phyloP scores from a whole-genome alignment of 1,284 basidiomycete species.

The Naganishia cerealis region DNA sequence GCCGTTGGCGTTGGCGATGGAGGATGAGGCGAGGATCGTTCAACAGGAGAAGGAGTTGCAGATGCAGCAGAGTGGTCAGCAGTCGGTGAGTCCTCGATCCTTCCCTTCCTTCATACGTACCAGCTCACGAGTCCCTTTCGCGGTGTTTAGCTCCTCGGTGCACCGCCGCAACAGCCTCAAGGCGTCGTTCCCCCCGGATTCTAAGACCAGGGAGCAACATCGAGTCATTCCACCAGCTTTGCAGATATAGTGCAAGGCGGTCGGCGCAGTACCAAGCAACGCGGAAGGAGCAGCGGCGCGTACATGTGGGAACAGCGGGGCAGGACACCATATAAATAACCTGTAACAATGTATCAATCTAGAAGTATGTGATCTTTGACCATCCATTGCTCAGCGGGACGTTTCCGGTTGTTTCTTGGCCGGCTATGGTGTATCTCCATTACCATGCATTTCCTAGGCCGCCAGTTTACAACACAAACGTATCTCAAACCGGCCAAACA shows the following conservation, averaged over 20 bases:
- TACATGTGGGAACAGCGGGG: no score
- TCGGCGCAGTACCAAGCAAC: neutral
- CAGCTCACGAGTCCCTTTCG: neutral
- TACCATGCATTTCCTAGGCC: neutral
- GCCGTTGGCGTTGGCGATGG: slow-evolving; percentile 85
- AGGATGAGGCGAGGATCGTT: slow-evolving; percentile 92
- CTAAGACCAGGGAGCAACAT: slow-evolving; percentile 35
- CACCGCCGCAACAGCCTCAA: slow-evolving; percentile 41
- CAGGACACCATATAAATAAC: no score
- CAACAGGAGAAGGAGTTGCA: slow-evolving; percentile 93
- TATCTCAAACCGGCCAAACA: neutral
- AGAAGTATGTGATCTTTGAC: neutral
- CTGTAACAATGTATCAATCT: slow-evolving; percentile 7
- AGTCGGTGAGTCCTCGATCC: slow-evolving; percentile 66
- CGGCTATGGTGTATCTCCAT: neutral
- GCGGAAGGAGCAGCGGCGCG: neutral
- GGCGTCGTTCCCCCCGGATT: slow-evolving; percentile 52
- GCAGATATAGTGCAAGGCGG: neutral
- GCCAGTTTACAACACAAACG: neutral
- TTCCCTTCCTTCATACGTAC: no score
- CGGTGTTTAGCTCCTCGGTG: slow-evolving; percentile 39
- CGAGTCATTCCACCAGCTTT: neutral
- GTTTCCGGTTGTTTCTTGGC: neutral
- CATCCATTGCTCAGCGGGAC: slow-evolving; percentile 6
- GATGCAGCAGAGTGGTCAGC: slow-evolving; percentile 86